Base-by-base conservation (phyloP, 805 yeast species). In the Candida alai region DNA sequence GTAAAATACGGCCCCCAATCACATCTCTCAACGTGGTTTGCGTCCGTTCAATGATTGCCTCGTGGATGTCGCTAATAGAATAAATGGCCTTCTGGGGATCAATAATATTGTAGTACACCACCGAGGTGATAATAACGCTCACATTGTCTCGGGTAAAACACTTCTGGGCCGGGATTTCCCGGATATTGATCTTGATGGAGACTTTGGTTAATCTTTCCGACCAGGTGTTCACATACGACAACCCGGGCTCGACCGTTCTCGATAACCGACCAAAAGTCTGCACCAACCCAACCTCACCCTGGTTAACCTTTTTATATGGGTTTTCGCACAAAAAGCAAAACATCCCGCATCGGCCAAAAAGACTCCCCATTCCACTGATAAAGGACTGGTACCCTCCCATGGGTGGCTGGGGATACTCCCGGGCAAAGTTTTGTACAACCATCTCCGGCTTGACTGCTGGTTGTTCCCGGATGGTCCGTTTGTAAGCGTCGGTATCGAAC, bases 121-220 rank as follows among this genome's bases (percentile, higher is more conserved):
- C 86, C 8, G 84, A 76, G 25, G 83, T 77, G 40, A 80, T 61
- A n/a, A 66, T 49, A 34, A 80, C 74, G 33, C 72, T 62, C 36
- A 80, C 83, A 44, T 80, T 80, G 54, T 80, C 88, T 48, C 73
- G 69, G n/a, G 88, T 80, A 60, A 80, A 70, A 58, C 85, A 80
- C 25, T 67, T 62, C 51, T 80, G 82, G n/a, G 75, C 73, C 2
- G 84, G 84, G 27, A 80, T 71, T 40, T 80, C 85, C 44, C 72
- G 58, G 19, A 79, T 79, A 52, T 68, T 76, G 44, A 76, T 64
- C 63, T 71, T 74, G 45, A 80, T 68, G 44, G 70, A 69, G 12
- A 76, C 79, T 16, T 51, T 45, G 39, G 60, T 57, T 42, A 80
- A 53, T 37, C 59, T 69, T 48, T 80, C 88, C 32, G 78, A 68